Conservation (phyloP, 768 basidiomycete genomes). For the Boletus insuetus region DNA sequence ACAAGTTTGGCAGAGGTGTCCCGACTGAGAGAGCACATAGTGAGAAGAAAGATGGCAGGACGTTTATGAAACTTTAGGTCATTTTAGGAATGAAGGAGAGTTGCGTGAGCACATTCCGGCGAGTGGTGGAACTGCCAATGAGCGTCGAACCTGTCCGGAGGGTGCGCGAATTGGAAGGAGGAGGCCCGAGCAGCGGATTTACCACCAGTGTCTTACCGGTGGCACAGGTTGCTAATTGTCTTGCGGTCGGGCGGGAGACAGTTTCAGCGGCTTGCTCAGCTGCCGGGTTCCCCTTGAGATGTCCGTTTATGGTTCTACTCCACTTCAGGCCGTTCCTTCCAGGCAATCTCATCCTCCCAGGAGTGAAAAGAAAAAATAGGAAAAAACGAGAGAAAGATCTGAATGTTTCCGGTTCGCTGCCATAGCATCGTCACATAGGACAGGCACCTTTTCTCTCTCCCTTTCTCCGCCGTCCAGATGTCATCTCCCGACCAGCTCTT, state of each 20-base stretch:
- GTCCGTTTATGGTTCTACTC: slow-evolving; percentile 23
- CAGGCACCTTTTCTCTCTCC: too few species aligned
- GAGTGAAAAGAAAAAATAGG: neutral
- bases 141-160: slow-evolving; percentile 4
- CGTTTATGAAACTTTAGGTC: slow-evolving; percentile 34
- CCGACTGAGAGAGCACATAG: slow-evolving; percentile 23
- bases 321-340: slow-evolving; percentile 8
- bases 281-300: slow-evolving; percentile 22
- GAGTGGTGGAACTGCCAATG: neutral
- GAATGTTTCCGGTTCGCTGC: too few species aligned
- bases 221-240: slow-evolving; percentile 21
- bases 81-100: slow-evolving; percentile 31
- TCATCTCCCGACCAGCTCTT: slow-evolving; percentile 40
- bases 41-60: slow-evolving; percentile 21
- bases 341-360: neutral
- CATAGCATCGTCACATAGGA: too few species aligned
- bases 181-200: neutral
- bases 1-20: slow-evolving; percentile 34
- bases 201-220: neutral
- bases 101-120: slow-evolving; percentile 11
- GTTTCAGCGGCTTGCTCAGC: neutral
- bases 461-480: slow-evolving; percentile 4
- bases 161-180: slow-evolving; percentile 17
- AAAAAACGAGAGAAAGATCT: neutral
- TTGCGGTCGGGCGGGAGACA: neutral